phyloP scores from a whole-genome alignment of 129 eudicot species.

The Pittosporum tobira region DNA sequence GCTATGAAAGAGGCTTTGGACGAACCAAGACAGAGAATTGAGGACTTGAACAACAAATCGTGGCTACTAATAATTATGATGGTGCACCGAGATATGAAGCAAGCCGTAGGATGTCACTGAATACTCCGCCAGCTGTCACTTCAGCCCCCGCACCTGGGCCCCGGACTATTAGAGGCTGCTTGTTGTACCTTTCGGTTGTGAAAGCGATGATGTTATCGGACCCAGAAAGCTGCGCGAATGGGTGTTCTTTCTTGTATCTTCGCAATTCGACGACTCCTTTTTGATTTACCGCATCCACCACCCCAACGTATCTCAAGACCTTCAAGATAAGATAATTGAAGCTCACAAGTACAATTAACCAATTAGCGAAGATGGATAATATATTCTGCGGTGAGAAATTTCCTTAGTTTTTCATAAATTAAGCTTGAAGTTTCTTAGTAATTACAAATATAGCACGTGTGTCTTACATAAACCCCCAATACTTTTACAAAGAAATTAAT shows the following conservation, averaged over 20 bases:
- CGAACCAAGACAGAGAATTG: no score
- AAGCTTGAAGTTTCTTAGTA: not conserved
- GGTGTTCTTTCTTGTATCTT: slow-evolving; percentile 79
- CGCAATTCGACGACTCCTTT: slow-evolving; percentile 70
- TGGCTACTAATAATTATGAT: slow-evolving; percentile 28
- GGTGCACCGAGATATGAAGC: slow-evolving; percentile 98
- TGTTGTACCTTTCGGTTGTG: slow-evolving; percentile 79
- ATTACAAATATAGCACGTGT: not conserved
- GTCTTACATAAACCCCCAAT: not conserved
- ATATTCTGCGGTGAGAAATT: not conserved
- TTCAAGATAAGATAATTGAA: slow-evolving; percentile 18
- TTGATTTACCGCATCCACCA: slow-evolving; percentile 72
- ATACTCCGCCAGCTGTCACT: slow-evolving; percentile 98
- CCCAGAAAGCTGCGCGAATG: slow-evolving; percentile 96
- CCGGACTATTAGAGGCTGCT: slow-evolving; percentile 87
- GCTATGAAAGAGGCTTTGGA: no score
- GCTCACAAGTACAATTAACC: not conserved
- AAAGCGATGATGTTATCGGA: slow-evolving; percentile 94
- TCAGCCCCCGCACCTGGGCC: slow-evolving; percentile 99
- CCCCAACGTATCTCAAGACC: slow-evolving; percentile 97
- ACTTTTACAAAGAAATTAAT: not conserved
- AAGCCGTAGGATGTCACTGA: slow-evolving; percentile 86
- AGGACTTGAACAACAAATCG: no score
- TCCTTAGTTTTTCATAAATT: not conserved
- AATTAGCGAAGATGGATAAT: not conserved